Conservation (phyloP, 164 flowering plant genomes). For the Sedum album region DNA sequence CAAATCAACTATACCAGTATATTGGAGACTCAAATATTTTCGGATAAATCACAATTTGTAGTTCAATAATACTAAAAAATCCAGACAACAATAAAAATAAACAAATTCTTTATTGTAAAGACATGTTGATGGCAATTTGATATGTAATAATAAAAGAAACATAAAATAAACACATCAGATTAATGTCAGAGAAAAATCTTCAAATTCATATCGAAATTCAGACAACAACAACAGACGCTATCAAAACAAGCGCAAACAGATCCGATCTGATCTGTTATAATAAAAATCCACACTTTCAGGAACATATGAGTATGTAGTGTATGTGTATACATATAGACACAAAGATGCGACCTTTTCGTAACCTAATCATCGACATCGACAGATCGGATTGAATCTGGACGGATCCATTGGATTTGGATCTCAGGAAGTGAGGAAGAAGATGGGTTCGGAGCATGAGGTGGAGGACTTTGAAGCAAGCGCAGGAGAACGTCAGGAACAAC, state of each 20-base stretch:
- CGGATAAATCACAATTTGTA: too few species aligned
- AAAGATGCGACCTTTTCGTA: not conserved
- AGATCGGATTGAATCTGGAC: not conserved
- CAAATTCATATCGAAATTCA: not conserved
- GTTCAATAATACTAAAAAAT: too few species aligned
- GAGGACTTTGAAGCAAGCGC: conserved; percentile 33
- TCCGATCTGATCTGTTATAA: not conserved
- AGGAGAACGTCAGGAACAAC: conserved; percentile 28
- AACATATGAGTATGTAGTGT: not conserved
- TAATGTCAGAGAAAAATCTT: not conserved
- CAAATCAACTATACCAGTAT: too few species aligned
- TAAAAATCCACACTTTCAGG: not conserved
- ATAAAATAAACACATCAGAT: too few species aligned
- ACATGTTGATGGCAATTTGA: too few species aligned
- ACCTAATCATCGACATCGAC: not conserved
- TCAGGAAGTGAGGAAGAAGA: conserved; percentile 27
- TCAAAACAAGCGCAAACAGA: not conserved
- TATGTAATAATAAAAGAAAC: too few species aligned
- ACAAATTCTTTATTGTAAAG: too few species aligned
- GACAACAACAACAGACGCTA: not conserved
- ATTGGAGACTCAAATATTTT: too few species aligned
- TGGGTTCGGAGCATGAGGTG: conserved; percentile 34
- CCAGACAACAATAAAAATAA: too few species aligned
- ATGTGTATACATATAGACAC: not conserved
- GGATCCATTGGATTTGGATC: not conserved